These are phyloP conservation scores for Alternaria ventricosa DNA, from an alignment of 2,329 filamentous ascomycete species.

Conservation along the genomic window DNA sequence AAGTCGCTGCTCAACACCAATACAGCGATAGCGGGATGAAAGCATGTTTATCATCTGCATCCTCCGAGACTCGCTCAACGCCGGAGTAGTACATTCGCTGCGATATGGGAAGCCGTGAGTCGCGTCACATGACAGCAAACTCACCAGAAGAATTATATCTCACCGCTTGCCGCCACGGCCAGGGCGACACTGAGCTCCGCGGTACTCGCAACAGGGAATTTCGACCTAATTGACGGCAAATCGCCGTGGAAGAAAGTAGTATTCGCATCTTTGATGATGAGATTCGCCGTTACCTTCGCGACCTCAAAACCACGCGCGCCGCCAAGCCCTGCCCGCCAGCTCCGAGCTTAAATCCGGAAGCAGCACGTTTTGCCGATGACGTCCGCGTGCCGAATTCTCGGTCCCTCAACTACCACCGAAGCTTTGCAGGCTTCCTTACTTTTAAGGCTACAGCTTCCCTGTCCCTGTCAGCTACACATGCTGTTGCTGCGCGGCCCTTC, in stretches of 20 bases:
- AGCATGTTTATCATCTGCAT: neutral
- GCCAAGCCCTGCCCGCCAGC: constrained; percentile 33
- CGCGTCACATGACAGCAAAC: constrained; percentile 40
- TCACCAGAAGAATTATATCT: constrained; percentile 44
- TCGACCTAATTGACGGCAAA: constrained; percentile 29
- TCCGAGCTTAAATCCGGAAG: constrained; percentile 21
- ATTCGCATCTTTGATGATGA: constrained; percentile 33
- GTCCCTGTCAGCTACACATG: constrained; percentile 32
- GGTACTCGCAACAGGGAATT: constrained; percentile 7
- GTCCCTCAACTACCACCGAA: constrained; percentile 35
- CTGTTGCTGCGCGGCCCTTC: constrained; percentile 8
- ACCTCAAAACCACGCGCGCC: constrained; percentile 25
- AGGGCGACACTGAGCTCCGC: constrained; percentile 14
- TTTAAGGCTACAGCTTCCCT: constrained; percentile 7
- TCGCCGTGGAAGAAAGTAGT: constrained; percentile 22
- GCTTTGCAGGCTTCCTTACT: constrained; percentile 10
- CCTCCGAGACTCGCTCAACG: neutral
- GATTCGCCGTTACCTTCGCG: constrained; percentile 18
- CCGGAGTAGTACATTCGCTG: neutral
- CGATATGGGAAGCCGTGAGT: neutral
- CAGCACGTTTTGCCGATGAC: constrained; percentile 36
- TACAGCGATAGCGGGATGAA: rapidly evolving
- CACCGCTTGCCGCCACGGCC: constrained; percentile 23
- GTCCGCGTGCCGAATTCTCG: constrained; percentile 26
- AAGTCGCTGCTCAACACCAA: neutral